Base-by-base conservation (phyloP, 2,329 filamentous ascomycete genomes). In the Chalaropsis ovoidea region DNA sequence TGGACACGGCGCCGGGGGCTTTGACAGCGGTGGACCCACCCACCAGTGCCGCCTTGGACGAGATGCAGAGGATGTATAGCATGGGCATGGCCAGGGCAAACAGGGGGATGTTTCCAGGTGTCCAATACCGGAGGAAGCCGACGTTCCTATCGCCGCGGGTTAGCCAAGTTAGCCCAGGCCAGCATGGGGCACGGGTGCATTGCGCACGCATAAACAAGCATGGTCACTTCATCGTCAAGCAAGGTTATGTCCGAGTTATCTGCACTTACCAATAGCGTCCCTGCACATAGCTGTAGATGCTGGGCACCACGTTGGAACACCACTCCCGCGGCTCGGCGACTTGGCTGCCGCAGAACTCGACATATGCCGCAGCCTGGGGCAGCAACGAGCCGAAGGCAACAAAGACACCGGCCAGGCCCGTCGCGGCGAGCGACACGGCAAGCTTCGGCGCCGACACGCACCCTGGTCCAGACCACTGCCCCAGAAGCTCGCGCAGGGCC, bases 111-210 rank as follows among this genome's bases (percentile, higher is more conserved):
- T 99, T 96, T 5, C 87, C 84, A 0, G 87, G 69, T 0, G 86
- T 95, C 94, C 94, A 99, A 77, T 99, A 99, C 67, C 82, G 82
- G 63, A 97, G 81, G 70, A 95, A 87, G 0, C 94, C 94, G 63
- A 88, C 85, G 71, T 93, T 86, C 94, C 92, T 96, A 68, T 65
- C 22, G 17, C 39, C 6, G 54, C 54, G 31, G 11, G 52, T 56
- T 35, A 31, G 52, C 52, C 22, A 58, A 4, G 54, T 58, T 39
- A 58, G 54, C 54, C n/a, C 8, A 39, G 27, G 54, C 54, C 17
- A 58, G 27, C 27, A 31, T 58, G 54, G 27, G 54, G 54, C n/a
- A n/a, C 27, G 54, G 17, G 17, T 58, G 19, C 19, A n/a, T 11
- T 24, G 15, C 13, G 54, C 54, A 39, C 8, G 27, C 54, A 58